Evolutionary conservation across 495 filamentous ascomycete genomes (phyloP).

Genomic region (Penicillium riverlandense): DNA sequence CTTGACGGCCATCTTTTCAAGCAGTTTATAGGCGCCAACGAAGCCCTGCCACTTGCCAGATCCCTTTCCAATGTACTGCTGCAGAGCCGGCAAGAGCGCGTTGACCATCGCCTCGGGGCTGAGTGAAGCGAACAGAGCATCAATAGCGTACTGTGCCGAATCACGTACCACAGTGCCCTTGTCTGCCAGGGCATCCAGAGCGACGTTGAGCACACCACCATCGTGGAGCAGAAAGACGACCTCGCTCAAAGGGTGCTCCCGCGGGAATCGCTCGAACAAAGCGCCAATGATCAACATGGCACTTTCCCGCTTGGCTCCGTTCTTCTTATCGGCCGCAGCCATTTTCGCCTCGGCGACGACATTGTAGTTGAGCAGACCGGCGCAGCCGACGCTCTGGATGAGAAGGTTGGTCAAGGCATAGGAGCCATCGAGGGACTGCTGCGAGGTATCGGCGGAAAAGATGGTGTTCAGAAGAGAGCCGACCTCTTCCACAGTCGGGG

Average conservation of each 20-base stretch:
- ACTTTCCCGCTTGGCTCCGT: slow-evolving; percentile 74
- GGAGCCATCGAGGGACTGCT: slow-evolving; percentile 77
- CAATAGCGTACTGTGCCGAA: slow-evolving; percentile 87
- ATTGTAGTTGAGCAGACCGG: slow-evolving; percentile 67
- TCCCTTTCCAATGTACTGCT: slow-evolving; percentile 66
- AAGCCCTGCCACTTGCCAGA: slow-evolving; percentile 94
- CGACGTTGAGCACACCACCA: slow-evolving; percentile 61
- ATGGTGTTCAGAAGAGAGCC: slow-evolving; percentile 63
- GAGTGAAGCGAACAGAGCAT: slow-evolving; percentile 74
- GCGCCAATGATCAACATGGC: slow-evolving; percentile 93
- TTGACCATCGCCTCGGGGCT: slow-evolving; percentile 74
- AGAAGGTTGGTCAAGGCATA: slow-evolving; percentile 78
- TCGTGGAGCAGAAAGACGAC: slow-evolving; percentile 73
- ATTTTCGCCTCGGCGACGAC: slow-evolving; percentile 67
- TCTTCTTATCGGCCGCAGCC: slow-evolving; percentile 91
- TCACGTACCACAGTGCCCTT: slow-evolving; percentile 86
- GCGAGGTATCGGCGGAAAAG: slow-evolving; percentile 75
- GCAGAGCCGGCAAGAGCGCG: slow-evolving; percentile 67
- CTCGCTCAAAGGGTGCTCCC: slow-evolving; percentile 70
- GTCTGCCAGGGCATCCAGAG: slow-evolving; percentile 82
- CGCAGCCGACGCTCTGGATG: slow-evolving; percentile 68
- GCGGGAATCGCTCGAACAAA: slow-evolving; percentile 81
- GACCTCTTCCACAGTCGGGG: slow-evolving; percentile 68
- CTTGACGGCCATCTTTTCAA: slow-evolving; percentile 89
- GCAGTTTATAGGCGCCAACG: slow-evolving; percentile 71